Evolutionary conservation across 2,329 filamentous ascomycete species (phyloP), one percentile per base, ranked within the genome.

Genomic region (Penicillium glabrum): DNA sequence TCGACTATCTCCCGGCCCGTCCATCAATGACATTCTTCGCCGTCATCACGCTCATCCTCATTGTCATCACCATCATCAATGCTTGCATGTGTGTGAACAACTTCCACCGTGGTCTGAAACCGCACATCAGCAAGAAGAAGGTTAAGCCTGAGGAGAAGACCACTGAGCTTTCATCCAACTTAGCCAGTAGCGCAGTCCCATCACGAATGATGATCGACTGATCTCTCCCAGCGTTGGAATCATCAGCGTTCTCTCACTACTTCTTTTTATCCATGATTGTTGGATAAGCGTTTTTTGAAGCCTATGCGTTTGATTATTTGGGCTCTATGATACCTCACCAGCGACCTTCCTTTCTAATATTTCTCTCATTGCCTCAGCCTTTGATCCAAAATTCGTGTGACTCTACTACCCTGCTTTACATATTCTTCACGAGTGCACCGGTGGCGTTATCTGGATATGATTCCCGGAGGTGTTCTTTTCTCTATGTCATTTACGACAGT

Each of bases 21-120:
- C 89, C 89, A 69, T 93, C 90, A 16, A 82, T 99, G 69, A 97
- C 93, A 5, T 91, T 92, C 58, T 99, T 99, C 70, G 93, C 95
- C 51, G 87, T 96, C 61, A 88, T 99, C 68, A 97, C 95, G 41
- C 90, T 99, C 57, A 77, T 96, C 27, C 80, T 98, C 58, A 91
- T 99, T 66, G 79, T 98, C 51, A 79, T 92, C 61, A 99, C 95
- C 58, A 97, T 99, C 67, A 77, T 84, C 72, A 93, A 96, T 66
- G 93, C 91, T 39, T 86, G 89, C 69, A 82, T 93, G 67, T 98
- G 93, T 82, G 93, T 91, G 76, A 79, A 83, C 74, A 98, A 98
- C 79, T 99, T 98, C 77, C 85, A 89, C 75, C 88, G 88, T 63
- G 95, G 95, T 9, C 81, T 99, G 58, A 97, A 96, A 80, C 87